These are phyloP conservation scores for Erucastrum elatum DNA, from an alignment of 345 rosid genomes.

Conservation along the genomic window DNA sequence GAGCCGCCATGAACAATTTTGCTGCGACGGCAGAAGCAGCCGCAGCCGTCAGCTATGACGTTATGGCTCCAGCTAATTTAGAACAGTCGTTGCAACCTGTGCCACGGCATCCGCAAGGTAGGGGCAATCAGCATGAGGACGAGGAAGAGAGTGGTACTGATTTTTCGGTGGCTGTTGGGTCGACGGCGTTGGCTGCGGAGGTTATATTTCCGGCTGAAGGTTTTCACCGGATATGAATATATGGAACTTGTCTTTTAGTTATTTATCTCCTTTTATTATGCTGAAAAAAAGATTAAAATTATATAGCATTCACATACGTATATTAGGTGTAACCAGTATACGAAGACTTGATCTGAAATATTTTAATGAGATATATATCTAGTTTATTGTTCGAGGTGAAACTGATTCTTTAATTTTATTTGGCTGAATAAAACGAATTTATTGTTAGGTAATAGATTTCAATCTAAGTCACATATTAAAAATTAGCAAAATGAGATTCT, in stretches of 20 bases:
- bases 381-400: background rate
- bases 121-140: constrained; percentile 55
- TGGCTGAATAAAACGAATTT: no score
- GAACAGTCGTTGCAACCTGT: constrained; percentile 42
- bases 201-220: constrained; percentile 43
- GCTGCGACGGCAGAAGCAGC: constrained; percentile 18
- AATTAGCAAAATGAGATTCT: no score
- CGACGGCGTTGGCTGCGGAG: constrained; percentile 23
- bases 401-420: background rate
- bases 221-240: constrained; percentile 46
- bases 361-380: background rate
- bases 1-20: constrained; percentile 54
- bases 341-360: background rate
- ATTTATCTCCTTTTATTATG: background rate
- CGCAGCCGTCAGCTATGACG: constrained; percentile 48
- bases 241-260: background rate
- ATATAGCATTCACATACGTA: no score
- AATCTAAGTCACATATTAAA: no score
- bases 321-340: background rate
- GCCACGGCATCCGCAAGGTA: constrained; percentile 46
- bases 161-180: constrained; percentile 40
- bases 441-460: background rate
- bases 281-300: background rate
- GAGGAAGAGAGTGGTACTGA: constrained; percentile 62
- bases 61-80: constrained; percentile 49